These are phyloP conservation scores for Diplotaxis tenuifolia DNA, from an alignment of 345 rosid genomes.

Conservation along the genomic window DNA sequence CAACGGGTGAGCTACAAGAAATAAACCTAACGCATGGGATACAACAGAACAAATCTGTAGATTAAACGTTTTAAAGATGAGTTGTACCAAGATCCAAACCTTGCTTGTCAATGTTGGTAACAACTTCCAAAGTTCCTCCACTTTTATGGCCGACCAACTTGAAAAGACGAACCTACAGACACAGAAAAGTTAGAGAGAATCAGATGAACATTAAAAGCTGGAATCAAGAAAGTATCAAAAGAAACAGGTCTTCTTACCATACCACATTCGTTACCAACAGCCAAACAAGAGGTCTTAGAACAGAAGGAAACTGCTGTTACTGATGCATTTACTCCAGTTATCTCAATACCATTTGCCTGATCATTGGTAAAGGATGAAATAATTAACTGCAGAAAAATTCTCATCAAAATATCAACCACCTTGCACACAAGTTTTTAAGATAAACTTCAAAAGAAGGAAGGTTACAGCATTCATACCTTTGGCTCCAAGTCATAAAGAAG, in stretches of 20 bases:
- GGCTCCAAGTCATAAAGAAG: conserved; percentile 52
- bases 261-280: conserved; percentile 67
- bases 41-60: conserved; percentile 21
- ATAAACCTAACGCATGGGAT: conserved; percentile 20
- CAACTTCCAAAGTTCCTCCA: conserved; percentile 51
- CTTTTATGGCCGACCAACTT: conserved; percentile 45
- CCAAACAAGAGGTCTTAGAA: conserved; percentile 54
- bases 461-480: conserved; percentile 45
- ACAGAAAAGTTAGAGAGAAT: conserved; percentile 30
- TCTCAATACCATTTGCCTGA: conserved; percentile 47
- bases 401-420: conserved; percentile 21
- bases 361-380: conserved; percentile 28
- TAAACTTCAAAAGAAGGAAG: conserved; percentile 21
- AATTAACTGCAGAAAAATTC: not conserved
- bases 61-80: conserved; percentile 4
- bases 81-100: conserved; percentile 44
- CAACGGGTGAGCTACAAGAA: conserved; percentile 56
- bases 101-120: conserved; percentile 57
- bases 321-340: conserved; percentile 46
- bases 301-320: conserved; percentile 64
- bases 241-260: conserved; percentile 54
- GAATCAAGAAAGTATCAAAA: conserved; percentile 15
- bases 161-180: conserved; percentile 58
- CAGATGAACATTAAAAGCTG: conserved; percentile 18
- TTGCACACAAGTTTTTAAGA: not conserved